These are phyloP conservation scores for Penicillium olsonii DNA, from an alignment of 2,329 filamentous ascomycete genomes.

Conservation along the genomic window DNA sequence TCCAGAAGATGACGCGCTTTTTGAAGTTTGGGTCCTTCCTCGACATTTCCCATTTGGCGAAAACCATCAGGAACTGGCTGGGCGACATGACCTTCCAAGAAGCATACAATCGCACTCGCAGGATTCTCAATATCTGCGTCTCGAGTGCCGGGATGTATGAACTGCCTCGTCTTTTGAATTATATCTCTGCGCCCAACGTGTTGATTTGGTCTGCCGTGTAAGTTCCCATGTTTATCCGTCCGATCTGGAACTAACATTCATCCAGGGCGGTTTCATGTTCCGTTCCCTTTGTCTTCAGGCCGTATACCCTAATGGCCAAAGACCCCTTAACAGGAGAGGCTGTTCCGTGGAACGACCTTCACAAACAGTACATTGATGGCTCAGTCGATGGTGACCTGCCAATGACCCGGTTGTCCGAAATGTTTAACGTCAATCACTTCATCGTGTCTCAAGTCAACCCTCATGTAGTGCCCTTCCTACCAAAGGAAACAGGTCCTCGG, in stretches of 20 bases:
- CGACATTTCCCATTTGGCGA: slow-evolving; percentile 77
- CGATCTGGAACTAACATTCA: slow-evolving; percentile 18
- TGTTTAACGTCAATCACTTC: slow-evolving; percentile 98
- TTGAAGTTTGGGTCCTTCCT: slow-evolving; percentile 82
- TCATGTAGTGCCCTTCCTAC: slow-evolving; percentile 83
- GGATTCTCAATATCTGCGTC: slow-evolving; percentile 91
- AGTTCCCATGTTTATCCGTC: slow-evolving; percentile 29
- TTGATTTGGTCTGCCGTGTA: slow-evolving; percentile 92
- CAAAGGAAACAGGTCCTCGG: slow-evolving; percentile 64
- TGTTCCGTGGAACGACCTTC: slow-evolving; percentile 80
- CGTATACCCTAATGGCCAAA: slow-evolving; percentile 78
- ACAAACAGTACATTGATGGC: slow-evolving; percentile 87
- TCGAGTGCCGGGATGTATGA: slow-evolving; percentile 87
- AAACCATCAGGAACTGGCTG: slow-evolving; percentile 77
- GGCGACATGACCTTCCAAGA: slow-evolving; percentile 94
- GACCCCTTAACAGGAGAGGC: slow-evolving; percentile 77
- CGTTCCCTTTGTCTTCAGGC: slow-evolving; percentile 81
- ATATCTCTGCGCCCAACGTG: slow-evolving; percentile 89
- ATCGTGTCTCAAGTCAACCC: slow-evolving; percentile 97
- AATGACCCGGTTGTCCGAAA: slow-evolving; percentile 83
- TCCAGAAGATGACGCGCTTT: slow-evolving; percentile 70
- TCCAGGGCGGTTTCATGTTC: slow-evolving; percentile 82
- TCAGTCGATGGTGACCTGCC: slow-evolving; percentile 94
- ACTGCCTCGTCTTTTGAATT: slow-evolving; percentile 83
- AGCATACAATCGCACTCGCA: slow-evolving; percentile 88